Percentiles rank a stretch among this genome's conserved stretches.
These are phyloP conservation scores for Triticum monococcum DNA, from an alignment of 176 grass and related monocot species.

Conservation along the genomic window DNA sequence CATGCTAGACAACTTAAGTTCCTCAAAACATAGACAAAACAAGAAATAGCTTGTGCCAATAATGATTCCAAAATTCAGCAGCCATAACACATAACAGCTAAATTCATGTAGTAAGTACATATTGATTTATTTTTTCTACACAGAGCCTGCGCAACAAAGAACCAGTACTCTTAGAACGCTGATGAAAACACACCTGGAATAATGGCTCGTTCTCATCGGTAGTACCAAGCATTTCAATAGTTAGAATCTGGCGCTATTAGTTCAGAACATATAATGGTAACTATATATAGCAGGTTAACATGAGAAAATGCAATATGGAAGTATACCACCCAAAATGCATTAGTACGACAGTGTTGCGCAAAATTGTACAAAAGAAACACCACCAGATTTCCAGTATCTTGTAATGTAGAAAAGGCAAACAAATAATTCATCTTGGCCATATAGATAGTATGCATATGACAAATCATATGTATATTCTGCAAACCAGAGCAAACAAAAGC, in stretches of 20 bases:
- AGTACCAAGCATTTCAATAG: slow-evolving; percentile 85
- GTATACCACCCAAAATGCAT: slow-evolving; percentile 7
- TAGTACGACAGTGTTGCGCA: background rate
- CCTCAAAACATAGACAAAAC: background rate
- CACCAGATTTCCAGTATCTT: background rate
- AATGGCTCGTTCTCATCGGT: slow-evolving; percentile 86
- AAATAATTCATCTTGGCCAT: slow-evolving; percentile 15
- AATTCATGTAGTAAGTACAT: background rate
- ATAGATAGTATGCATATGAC: slow-evolving; percentile 14
- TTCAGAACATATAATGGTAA: no score
- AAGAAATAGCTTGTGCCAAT: no score
- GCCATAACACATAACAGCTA: background rate
- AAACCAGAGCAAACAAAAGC: slow-evolving; percentile 29
- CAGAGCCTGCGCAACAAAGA: background rate
- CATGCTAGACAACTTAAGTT: background rate
- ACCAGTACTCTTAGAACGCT: background rate
- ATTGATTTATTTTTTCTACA: background rate
- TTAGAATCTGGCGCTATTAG: slow-evolving; percentile 42
- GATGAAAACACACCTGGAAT: slow-evolving; percentile 78
- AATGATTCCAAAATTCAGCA: background rate
- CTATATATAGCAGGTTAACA: background rate
- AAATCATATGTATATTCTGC: slow-evolving; percentile 31
- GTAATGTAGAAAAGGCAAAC: slow-evolving; percentile 30
- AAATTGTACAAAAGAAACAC: background rate
- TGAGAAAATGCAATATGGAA: background rate